Base-by-base conservation (phyloP, 345 rosid species). In the Euphorbia tirucalli region DNA sequence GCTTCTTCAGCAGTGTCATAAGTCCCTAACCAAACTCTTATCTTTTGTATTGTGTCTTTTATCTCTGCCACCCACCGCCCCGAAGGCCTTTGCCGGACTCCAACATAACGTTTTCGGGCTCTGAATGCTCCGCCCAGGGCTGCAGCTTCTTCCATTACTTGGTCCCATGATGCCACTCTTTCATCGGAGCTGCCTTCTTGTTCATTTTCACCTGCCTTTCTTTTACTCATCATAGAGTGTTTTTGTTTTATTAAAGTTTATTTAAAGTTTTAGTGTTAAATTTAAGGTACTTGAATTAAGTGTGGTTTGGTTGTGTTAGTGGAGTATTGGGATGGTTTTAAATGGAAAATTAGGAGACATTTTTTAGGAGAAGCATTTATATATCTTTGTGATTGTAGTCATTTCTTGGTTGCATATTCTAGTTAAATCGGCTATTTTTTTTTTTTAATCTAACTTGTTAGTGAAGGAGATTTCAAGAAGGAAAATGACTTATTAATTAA, bases 61-160 rank as follows among this genome's bases (percentile, higher is more conserved):
- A 85, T 85, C 79, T 82, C 88, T 0, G 86, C 86, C 49, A 83
- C 86, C 86, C 88, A 85, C 15, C 86, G 54, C 11, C 86, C 89
- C 1, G 85, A 81, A 0, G 86, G 86, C 44, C 89, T 59, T 57
- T 85, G 89, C 60, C 85, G 68, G n/a, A 85, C 86, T 9, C 89
- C 83, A 7, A 81, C 81, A 16, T 69, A 85, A 5, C 85, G 66
- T 55, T 81, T 85, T 37, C 86, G 79, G 0, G 69, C 76, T 35
- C 85, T 71, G 44, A 80, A 75, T 13, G 46, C 78, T 16, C 78
- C 82, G 4, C 68, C 48, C 0, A 75, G 72, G 1, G 76, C 69
- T 22, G 71, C 79, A 0, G 83, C 86, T 62, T 70, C 79, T 46
- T 81, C 84, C 76, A 62, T 70, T 39, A 69, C 67, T 27, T 75